Evolutionary conservation across 768 basidiomycete species (phyloP).

Genomic region (Tephrocybe rancida): DNA sequence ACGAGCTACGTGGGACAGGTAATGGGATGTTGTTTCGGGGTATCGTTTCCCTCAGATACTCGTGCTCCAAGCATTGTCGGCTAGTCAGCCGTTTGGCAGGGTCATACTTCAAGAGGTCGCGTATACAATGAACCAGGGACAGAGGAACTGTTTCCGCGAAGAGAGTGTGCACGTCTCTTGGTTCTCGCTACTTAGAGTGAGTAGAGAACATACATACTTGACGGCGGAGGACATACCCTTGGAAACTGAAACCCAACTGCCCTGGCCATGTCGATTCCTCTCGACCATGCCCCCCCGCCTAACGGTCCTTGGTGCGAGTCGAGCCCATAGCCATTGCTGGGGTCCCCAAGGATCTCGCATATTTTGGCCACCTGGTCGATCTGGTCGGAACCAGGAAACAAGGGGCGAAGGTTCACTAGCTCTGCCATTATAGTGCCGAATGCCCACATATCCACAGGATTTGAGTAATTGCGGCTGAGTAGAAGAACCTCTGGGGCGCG

Average conservation of each 20-base stretch:
- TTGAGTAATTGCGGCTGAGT: slow-evolving; percentile 89
- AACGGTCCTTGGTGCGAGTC: slow-evolving; percentile 68
- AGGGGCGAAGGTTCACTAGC: slow-evolving; percentile 88
- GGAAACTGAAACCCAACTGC: slow-evolving; percentile 86
- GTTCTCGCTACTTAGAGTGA: slow-evolving; percentile 50
- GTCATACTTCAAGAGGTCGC: slow-evolving; percentile 90
- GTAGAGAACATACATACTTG: slow-evolving; percentile 4
- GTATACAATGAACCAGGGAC: slow-evolving; percentile 88
- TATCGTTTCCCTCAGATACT: slow-evolving; percentile 83
- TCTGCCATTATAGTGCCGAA: slow-evolving; percentile 98
- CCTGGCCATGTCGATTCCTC: slow-evolving; percentile 86
- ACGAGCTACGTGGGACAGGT: too few relatives aligned
- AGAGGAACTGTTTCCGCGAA: slow-evolving; percentile 81
- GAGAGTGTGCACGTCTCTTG: slow-evolving; percentile 68
- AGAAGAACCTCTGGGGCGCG: slow-evolving; percentile 98
- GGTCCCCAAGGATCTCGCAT: slow-evolving; percentile 93
- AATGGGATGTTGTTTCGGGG: slow-evolving; percentile 67
- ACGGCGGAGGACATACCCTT: slow-evolving; percentile 58
- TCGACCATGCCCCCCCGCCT: slow-evolving; percentile 89
- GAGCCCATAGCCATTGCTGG: slow-evolving; percentile 77
- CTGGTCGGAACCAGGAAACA: slow-evolving; percentile 94
- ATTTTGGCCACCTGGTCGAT: slow-evolving; percentile 92
- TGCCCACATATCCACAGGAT: slow-evolving; percentile 99
- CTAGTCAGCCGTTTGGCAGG: slow-evolving; percentile 86
- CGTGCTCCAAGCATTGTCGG: slow-evolving; percentile 83